Percentiles rank a stretch among this genome's conserved stretches.
These are phyloP conservation scores for Cetradonia linearis DNA, from an alignment of 495 filamentous ascomycete species.

Conservation along the genomic window DNA sequence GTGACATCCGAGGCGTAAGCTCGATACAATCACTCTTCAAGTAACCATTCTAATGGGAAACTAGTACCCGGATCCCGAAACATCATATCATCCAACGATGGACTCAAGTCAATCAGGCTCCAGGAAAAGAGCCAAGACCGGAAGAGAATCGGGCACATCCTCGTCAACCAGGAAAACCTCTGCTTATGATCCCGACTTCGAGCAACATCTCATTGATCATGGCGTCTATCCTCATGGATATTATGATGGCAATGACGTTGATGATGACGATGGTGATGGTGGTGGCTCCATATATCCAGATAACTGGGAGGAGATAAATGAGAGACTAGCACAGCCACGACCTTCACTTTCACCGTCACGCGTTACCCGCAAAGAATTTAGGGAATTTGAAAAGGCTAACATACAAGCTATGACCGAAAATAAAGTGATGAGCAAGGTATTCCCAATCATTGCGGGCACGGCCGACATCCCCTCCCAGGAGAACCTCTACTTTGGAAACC, in stretches of 20 bases:
- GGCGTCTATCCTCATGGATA: constrained; percentile 5
- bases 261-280: neutral
- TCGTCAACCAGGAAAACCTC: neutral
- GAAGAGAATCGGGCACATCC: neutral
- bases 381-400: constrained; percentile 26
- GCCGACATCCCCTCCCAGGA: constrained; percentile 21
- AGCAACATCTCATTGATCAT: constrained; percentile 2
- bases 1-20: constrained; percentile 23
- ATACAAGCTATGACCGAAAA: constrained; percentile 29
- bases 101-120: constrained; percentile 16
- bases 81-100: constrained; percentile 11
- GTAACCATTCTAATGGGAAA: constrained; percentile 2
- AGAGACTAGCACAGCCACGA: constrained; percentile 26
- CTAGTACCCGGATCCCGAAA: constrained; percentile 7
- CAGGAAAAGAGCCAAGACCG: constrained; percentile 7
- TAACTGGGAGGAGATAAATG: constrained; percentile 21
- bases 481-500: constrained; percentile 29
- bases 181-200: neutral
- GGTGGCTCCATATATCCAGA: constrained; percentile 15
- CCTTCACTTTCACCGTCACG: constrained; percentile 34
- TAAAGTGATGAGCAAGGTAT: constrained; percentile 27
- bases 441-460: constrained; percentile 31
- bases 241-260: neutral
- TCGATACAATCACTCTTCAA: constrained; percentile 5
- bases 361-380: constrained; percentile 27